Evolutionary conservation across 257 asterid species (phyloP).

Genomic region (Henckelia pumila): DNA sequence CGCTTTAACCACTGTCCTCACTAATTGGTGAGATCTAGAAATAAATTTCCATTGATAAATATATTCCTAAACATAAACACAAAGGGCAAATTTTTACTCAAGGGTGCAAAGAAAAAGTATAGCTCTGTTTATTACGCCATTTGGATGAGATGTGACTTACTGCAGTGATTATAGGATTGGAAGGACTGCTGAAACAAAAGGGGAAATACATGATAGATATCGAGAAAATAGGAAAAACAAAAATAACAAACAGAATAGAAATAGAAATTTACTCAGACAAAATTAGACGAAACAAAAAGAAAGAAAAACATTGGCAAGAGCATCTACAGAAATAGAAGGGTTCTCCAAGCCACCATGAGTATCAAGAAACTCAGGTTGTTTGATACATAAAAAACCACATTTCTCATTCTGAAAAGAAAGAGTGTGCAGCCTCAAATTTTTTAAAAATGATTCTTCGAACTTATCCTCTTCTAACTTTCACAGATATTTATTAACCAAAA

Average conservation of each 20-base stretch:
- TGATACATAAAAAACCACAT: background rate
- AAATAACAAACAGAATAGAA: background rate
- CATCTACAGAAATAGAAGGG: background rate
- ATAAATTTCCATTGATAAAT: too few relatives aligned
- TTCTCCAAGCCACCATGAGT: background rate
- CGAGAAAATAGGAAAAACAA: background rate
- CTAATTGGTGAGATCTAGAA: too few relatives aligned
- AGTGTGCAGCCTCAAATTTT: background rate
- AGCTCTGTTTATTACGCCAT: background rate
- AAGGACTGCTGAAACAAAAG: background rate
- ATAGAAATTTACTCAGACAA: background rate
- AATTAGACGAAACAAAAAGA: background rate
- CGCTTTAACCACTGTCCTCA: too few relatives aligned
- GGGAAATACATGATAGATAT: background rate
- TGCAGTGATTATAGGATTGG: background rate
- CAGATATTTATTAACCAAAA: background rate
- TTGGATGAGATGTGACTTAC: background rate
- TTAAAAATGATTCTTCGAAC: background rate
- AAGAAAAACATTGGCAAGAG: conserved; percentile 2
- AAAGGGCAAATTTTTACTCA: background rate
- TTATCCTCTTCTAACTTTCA: background rate
- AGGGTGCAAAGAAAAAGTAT: background rate
- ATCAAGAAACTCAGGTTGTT: background rate
- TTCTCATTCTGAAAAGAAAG: background rate
- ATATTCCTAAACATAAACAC: background rate